Base-by-base conservation (phyloP, 2,329 filamentous ascomycete genomes). In the Penicillium sumatraense region DNA sequence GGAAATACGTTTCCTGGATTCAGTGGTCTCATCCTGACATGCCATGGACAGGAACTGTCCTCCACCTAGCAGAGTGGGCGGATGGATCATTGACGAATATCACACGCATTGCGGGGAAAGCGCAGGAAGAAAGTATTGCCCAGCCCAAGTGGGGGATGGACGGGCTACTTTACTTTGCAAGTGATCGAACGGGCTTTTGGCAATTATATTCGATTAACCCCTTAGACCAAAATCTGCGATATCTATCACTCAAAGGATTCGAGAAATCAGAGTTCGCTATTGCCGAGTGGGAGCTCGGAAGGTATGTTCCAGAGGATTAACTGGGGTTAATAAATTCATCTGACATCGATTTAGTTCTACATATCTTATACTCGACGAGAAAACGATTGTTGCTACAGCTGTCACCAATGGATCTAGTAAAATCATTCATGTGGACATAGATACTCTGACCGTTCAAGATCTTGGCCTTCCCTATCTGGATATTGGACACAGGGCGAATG, bases 1-100 rank as follows among this genome's bases (percentile, higher is more conserved):
- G 80, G 1, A 71, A 66, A 6, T 75, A 73, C 47, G 59, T 83
- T 23, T 74, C 69, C n/a, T 85, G 82, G 82, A 70, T 81, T 11
- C 78, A 84, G 55, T 85, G 82, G 82, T 70, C 80, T 16, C 80
- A 83, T 58, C 82, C 81, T 0, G 74, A 81, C 46, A 76, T 85
- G 69, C 80, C 81, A 0, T 85, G 82, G 71, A 77, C 77, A 1
- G 76, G 76, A 1, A 77, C 75, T 2, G 74, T 78, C 51, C 63
- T 84, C 1, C 76, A 75, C 60, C 61, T 74, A 42, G 80, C 77
- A 0, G 70, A 76, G 7, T 83, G 80, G 75, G 44, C 68, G 1
- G 62, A 71, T 40, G 72, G 70, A 0, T 63, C 64, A 2, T 49
- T 80, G 9, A 60, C 59, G 3, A 71, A 75, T 14, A 38, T 62